Conservation (phyloP, 179 eudicot species). For the Spinacia oleracea region DNA sequence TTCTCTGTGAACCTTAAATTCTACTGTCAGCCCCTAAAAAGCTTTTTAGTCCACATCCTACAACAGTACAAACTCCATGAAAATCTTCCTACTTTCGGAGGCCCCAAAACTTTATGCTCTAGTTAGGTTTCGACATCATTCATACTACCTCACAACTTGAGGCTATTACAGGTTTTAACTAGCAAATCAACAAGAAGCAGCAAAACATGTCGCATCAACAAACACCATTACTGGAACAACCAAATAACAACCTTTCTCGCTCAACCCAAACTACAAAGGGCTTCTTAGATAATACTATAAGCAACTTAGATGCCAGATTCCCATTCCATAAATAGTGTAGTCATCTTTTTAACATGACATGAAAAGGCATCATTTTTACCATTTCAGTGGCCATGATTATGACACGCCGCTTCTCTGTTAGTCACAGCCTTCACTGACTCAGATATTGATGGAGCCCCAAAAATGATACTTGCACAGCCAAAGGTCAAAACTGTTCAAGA, state of each 20-base stretch:
- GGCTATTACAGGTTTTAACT: neutral
- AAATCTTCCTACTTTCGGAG: neutral
- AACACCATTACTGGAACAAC: neutral
- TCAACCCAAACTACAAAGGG: neutral
- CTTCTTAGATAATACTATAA: neutral
- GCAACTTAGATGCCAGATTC: neutral
- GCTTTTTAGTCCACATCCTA: neutral
- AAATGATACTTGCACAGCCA: conserved; percentile 12
- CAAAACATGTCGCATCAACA: neutral
- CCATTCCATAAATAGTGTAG: neutral
- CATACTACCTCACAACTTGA: neutral
- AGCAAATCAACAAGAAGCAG: neutral
- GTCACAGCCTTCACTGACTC: neutral
- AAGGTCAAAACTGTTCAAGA: conserved; percentile 9
- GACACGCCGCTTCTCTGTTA: conserved; percentile 10
- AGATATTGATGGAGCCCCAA: conserved; percentile 10
- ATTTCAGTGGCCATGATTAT: conserved; percentile 5
- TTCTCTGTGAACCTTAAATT: neutral
- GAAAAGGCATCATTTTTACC: conserved; percentile 11
- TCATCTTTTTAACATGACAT: neutral
- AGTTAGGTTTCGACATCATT: neutral
- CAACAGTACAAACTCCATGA: conserved; percentile 2
- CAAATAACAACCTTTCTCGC: neutral
- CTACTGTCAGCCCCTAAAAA: neutral
- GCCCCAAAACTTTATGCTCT: conserved; percentile 5